A percentile compares a stretch with the other conserved stretches of the same genome.
These are phyloP conservation scores for Hypoxylon sp. DNA, from an alignment of 2,329 filamentous ascomycete species.

Conservation along the genomic window DNA sequence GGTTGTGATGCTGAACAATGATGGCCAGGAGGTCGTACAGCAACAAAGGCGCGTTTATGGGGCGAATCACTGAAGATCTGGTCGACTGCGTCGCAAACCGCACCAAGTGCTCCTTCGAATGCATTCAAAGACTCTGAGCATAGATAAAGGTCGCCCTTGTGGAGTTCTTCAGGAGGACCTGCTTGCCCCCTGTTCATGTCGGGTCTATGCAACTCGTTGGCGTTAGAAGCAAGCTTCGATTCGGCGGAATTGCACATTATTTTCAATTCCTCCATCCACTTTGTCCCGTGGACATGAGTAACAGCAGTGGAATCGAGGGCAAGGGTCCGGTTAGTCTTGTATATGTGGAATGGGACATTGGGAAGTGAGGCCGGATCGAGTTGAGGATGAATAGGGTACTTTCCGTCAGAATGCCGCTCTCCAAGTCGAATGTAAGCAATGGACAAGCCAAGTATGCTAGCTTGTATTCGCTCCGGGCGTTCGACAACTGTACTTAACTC, in stretches of 20 bases:
- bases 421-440: conserved; percentile 93
- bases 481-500: conserved; percentile 88
- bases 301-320: conserved; percentile 81
- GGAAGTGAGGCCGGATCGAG: conserved; percentile 67
- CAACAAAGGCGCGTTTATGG: conserved; percentile 87
- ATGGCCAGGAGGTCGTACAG: conserved; percentile 91
- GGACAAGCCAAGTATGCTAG: conserved; percentile 83
- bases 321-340: conserved; percentile 80
- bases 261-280: conserved; percentile 94
- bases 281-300: conserved; percentile 88
- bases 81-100: conserved; percentile 93
- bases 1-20: conserved; percentile 92
- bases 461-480: conserved; percentile 89
- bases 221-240: conserved; percentile 79
- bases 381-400: conserved; percentile 74
- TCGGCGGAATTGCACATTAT: conserved; percentile 87
- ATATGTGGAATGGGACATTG: conserved; percentile 83
- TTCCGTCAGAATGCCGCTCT: conserved; percentile 79
- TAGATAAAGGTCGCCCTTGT: conserved; percentile 92
- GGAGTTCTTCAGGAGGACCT: conserved; percentile 70
- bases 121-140: conserved; percentile 88
- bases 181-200: conserved; percentile 68
- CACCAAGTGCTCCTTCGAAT: conserved; percentile 90
- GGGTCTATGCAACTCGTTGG: conserved; percentile 81
- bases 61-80: conserved; percentile 75